Evolutionary conservation across 352 stramenopile species (phyloP), one percentile per base, ranked within the genome.

Genomic region (Globisporangium cystogenes): DNA sequence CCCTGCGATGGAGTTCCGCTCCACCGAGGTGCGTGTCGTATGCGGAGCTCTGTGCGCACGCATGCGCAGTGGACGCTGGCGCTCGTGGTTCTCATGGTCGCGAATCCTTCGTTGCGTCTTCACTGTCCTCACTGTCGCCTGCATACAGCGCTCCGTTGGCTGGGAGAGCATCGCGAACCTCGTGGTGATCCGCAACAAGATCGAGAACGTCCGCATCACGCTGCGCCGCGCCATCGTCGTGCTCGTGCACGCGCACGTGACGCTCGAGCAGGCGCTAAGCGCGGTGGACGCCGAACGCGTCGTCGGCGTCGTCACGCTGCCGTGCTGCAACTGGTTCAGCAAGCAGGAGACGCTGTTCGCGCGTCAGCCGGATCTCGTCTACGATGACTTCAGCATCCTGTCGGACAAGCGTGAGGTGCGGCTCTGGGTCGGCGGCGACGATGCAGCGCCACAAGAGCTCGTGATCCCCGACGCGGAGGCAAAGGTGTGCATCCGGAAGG

Each of bases 251-350:
- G 79, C 82, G 0, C 82, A 93, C 48, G 77, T 93, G 60, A 88
- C 82, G 45, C 55, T 93, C 23, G 70, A 78, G 15, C 82, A 93
- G 57, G 79, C 79, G 2, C 48, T 93, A 47, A 69, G 68, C 36
- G 75, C 79, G 3, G 68, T 93, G 20, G 68, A 87, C 33, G 79
- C 79, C 8, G 70, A 87, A 10, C 29, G 72, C 18, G 40, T 90
- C 26, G 73, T 74, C 20, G 82, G 76, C 7, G 73, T 90, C 5
- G 68, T 90, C 8, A 90, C 82, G 29, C 60, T 90, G 33, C 82
- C 79, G 16, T 93, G 82, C 59, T 93, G 82, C 57, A 93, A 93
- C 51, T 93, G 82, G 82, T 93, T 90, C 50, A 73, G 76, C 14
- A 59, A 76, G 20, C 82, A 93, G 43, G 78, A 90, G 50, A 27